Evolutionary conservation across 1,139 yeast species (phyloP).

Genomic region (Komagataea norvegica): DNA sequence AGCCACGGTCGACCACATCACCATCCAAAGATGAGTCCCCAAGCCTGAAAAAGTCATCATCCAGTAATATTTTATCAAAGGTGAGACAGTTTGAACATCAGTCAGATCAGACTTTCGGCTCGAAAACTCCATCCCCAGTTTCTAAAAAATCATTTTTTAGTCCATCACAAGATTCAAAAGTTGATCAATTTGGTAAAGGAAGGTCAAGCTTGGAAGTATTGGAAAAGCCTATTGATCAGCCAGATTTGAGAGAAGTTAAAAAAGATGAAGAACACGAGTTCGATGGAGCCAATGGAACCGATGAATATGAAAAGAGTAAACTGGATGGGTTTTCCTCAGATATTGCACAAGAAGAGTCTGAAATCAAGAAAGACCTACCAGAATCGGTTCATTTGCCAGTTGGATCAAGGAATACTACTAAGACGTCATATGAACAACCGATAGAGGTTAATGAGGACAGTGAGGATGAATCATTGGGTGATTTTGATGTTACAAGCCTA

Average conservation of each 20-base stretch:
- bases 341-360: too few relatives aligned
- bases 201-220: slow-evolving; percentile 16
- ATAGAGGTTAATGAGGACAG: too few relatives aligned
- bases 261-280: neutral
- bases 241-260: neutral
- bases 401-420: too few relatives aligned
- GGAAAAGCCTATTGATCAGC: neutral
- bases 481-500: slow-evolving; percentile 4
- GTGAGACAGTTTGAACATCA: slow-evolving; percentile 30
- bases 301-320: too few relatives aligned
- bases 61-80: slow-evolving; percentile 27
- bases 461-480: slow-evolving; percentile 1
- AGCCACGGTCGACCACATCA: neutral
- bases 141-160: slow-evolving; percentile 19
- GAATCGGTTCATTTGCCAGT: too few relatives aligned
- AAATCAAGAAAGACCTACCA: too few relatives aligned
- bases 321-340: too few relatives aligned
- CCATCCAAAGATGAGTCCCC: slow-evolving; percentile 2
- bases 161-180: slow-evolving; percentile 21
- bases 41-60: slow-evolving; percentile 25
- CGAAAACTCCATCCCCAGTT: slow-evolving; percentile 17
- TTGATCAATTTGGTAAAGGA: slow-evolving; percentile 32
- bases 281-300: neutral
- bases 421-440: too few relatives aligned
- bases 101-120: slow-evolving; percentile 3